Base-by-base conservation (phyloP, 352 stramenopile species). In the Phytophthora fragariaefolia region DNA sequence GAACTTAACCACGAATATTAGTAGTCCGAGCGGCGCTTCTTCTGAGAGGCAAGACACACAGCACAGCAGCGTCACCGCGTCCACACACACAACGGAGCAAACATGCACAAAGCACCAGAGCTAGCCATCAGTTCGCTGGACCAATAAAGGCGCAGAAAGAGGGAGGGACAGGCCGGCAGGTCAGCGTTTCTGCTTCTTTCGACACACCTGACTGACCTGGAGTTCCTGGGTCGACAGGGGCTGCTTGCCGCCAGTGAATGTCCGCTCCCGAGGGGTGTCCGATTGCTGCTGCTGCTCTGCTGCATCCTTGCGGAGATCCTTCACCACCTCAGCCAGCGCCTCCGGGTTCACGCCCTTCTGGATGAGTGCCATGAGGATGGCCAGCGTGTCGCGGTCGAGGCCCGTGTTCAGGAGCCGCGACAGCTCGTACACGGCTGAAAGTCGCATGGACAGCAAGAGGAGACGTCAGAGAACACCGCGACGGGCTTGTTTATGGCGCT, bases 321-420 rank as follows among this genome's bases (percentile, higher is more conserved):
- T 93, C n/a, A 97, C 89, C 15, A 97, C 90, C 27, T 80, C 75
- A 22, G 92, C 92, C 7, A 97, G 73, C 24, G 89, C 89, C 58
- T 97, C 92, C 0, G 92, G 92, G 74, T 97, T 96, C 23, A 97
- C 91, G 58, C 92, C 92, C 54, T 92, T 93, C 66, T 97, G 85
- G 50, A 96, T 78, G 22, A 97, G 79, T 47, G 87, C 78, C 67
- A 97, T 84, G 59, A 97, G 74, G 65, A 97, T 95, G 57, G 76
- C 79, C 42, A 97, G 75, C 24, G 89, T 96, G 69, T 97, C 87
- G 45, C 85, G 86, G 63, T 97, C 90, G 32, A 97, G 74, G 0
- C 92, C 92, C 22, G 92, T 97, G 71, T 97, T 96, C 30, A 97
- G 79, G 63, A 97, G 77, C 17, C 79, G 88, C 36, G 90, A 97